Base-by-base conservation (phyloP, 306 rosid species). In the Medicago lupulina region DNA sequence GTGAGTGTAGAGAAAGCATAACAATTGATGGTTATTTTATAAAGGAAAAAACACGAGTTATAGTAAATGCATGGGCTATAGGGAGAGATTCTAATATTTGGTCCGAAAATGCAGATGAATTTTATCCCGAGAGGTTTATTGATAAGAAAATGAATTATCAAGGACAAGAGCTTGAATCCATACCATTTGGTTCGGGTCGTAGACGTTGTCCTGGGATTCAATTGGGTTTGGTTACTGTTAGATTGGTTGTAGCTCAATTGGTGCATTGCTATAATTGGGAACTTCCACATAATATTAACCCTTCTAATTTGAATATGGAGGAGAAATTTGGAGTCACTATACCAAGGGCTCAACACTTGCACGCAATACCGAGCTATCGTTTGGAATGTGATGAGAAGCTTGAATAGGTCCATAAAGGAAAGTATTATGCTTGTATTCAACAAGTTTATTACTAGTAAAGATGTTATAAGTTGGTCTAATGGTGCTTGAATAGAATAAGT, bases 121-220 rank as follows among this genome's bases (percentile, higher is more conserved):
- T 59, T 12, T 59, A 59, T 25, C 65, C 18, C 0, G 65, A 59
- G 10, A 25, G 65, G 13, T 59, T 59, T 6, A 13, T 2, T 2
- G 9, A 59, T 4, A 59, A 59, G 40, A 59, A 59, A 59, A 59
- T 59, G 65, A 59, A 59, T 59, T 59, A 25, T 25, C 40, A 2
- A 5, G 39, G 39, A 59, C 40, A 59, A 0, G 40, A 59, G 0
- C 6, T 59, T 28, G 40, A 59, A 6, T 12, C 10, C 6, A 59
- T 59, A 59, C 65, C 65, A 25, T 59, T 59, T 59, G 40, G 40
- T 59, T 25, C 18, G 2, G 65, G 65, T 13, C 65, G 65, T 2
- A 59, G 40, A 1, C 18, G 65, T 25, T 59, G 65, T 13, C 40
- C 65, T 23, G 40, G 40, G 1, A 25, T 25, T 59, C 65, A 59